These are phyloP conservation scores for Cutaneotrichosporon dermatis DNA, from an alignment of 1,284 basidiomycete species.

Conservation along the genomic window DNA sequence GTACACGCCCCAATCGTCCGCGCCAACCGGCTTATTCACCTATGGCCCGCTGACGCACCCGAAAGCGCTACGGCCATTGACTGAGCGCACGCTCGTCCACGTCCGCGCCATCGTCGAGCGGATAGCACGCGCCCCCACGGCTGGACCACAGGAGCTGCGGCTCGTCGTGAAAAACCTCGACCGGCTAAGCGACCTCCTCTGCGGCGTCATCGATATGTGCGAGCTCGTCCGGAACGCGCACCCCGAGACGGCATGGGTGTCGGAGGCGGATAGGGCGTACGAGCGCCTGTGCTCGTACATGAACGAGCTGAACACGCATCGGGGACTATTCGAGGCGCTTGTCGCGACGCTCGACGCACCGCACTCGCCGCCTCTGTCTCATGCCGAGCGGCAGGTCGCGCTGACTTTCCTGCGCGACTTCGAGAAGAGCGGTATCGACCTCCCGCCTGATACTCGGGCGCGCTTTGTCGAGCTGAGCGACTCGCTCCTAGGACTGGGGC, in stretches of 20 bases:
- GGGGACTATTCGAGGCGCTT: conserved; percentile 72
- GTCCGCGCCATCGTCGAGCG: conserved; percentile 48
- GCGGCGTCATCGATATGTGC: conserved; percentile 92
- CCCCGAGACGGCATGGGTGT: conserved; percentile 77
- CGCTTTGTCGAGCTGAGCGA: conserved; percentile 89
- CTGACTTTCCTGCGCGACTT: conserved; percentile 94
- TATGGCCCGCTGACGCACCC: conserved; percentile 39
- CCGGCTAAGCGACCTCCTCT: conserved; percentile 88
- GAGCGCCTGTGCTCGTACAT: conserved; percentile 92
- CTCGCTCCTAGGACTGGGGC: conserved; percentile 80
- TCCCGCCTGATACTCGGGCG: conserved; percentile 69
- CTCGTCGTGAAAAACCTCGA: conserved; percentile 91
- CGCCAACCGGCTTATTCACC: conserved; percentile 39
- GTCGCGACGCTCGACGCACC: conserved; percentile 43
- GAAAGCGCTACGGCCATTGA: conserved; percentile 32
- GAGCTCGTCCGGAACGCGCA: conserved; percentile 91
- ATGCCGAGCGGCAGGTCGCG: conserved; percentile 63
- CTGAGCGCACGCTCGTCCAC: conserved; percentile 41
- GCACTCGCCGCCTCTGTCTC: conserved; percentile 38
- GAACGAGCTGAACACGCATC: conserved; percentile 94
- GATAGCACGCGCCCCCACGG: conserved; percentile 41
- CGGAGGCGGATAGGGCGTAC: conserved; percentile 79
- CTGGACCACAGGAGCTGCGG: conserved; percentile 58
- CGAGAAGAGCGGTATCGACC: conserved; percentile 91
- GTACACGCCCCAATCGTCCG: conserved; percentile 11